Evolutionary conservation across 176 grass and related monocot genomes (phyloP).

Genomic region (Phoenix dactylifera): DNA sequence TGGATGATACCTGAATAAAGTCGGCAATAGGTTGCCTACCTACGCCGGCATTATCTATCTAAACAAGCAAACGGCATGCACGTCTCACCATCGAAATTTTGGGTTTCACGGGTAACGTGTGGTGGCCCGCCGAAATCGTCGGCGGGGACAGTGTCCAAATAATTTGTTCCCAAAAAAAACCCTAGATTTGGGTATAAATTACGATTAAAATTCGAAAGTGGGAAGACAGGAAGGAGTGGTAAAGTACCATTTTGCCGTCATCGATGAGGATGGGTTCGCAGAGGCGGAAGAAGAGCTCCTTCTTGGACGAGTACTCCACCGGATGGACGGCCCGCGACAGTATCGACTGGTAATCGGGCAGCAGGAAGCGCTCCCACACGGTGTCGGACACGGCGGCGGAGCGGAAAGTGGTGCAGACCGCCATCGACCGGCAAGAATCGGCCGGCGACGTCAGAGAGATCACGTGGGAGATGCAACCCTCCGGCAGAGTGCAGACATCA

Average conservation of each 20-base stretch:
- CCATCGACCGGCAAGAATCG: constrained; percentile 13
- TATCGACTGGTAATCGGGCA: constrained; percentile 1
- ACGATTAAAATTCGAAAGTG: no score
- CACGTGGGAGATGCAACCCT: constrained; percentile 45
- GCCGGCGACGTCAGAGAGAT: constrained; percentile 4
- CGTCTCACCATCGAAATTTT: no score
- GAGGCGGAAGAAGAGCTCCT: constrained; percentile 4
- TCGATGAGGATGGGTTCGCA: constrained; percentile 2
- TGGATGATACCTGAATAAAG: no score
- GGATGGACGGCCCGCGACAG: not conserved
- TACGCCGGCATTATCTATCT: no score
- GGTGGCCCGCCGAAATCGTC: no score
- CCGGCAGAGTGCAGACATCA: constrained; percentile 42
- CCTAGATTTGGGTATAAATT: no score
- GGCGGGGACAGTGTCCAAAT: no score
- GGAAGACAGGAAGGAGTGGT: no score
- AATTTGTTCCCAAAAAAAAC: no score
- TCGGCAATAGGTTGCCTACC: no score
- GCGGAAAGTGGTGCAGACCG: constrained; percentile 11
- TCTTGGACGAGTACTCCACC: not conserved
- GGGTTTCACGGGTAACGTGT: no score
- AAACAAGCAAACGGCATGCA: no score
- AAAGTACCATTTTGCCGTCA: not conserved
- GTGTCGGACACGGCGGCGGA: constrained; percentile 5
- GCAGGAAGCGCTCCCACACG: constrained; percentile 18